A percentile compares a stretch with the other conserved stretches of the same genome.
Conservation (phyloP, 2,329 filamentous ascomycete species). For the Pezizomycotina sp. region DNA sequence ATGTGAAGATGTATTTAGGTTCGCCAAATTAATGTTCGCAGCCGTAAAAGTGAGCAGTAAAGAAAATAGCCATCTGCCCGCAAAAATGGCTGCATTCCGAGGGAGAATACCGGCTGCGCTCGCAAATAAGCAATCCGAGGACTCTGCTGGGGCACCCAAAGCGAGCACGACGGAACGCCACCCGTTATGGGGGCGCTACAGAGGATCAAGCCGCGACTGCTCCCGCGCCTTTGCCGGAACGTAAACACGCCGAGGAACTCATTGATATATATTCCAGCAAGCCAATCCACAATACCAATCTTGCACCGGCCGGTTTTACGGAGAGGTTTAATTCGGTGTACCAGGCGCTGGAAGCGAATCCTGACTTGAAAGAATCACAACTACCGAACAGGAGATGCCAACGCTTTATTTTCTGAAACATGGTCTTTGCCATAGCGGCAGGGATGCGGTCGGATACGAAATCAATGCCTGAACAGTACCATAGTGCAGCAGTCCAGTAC, state of each 20-base stretch:
- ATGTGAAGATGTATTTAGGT: no score
- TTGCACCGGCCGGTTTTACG: constrained; percentile 80
- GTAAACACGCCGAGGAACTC: constrained; percentile 53
- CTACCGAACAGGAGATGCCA: constrained; percentile 32
- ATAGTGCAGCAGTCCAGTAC: constrained; percentile 84
- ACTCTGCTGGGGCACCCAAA: no score
- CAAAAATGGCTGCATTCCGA: constrained; percentile 15
- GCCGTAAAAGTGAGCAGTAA: constrained; percentile 22
- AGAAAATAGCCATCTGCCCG: constrained; percentile 17
- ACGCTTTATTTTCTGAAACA: constrained; percentile 88
- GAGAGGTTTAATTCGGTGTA: constrained; percentile 70
- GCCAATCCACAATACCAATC: no score
- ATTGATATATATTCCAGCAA: constrained; percentile 84
- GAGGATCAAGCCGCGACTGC: constrained; percentile 17
- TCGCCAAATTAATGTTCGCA: constrained; percentile 25
- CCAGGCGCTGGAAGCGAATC: constrained; percentile 25
- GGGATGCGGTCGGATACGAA: constrained; percentile 44
- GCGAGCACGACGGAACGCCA: constrained; percentile 14
- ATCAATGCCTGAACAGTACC: constrained; percentile 80
- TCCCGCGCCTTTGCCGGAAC: constrained; percentile 58
- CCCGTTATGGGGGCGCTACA: constrained; percentile 19
- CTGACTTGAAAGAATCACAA: constrained; percentile 44
- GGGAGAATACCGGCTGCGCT: constrained; percentile 15
- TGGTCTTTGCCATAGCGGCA: constrained; percentile 92
- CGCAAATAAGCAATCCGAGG: constrained; percentile 5